Evolutionary conservation across 1,284 basidiomycete species (phyloP).

Genomic region (Chalciporus sp.): DNA sequence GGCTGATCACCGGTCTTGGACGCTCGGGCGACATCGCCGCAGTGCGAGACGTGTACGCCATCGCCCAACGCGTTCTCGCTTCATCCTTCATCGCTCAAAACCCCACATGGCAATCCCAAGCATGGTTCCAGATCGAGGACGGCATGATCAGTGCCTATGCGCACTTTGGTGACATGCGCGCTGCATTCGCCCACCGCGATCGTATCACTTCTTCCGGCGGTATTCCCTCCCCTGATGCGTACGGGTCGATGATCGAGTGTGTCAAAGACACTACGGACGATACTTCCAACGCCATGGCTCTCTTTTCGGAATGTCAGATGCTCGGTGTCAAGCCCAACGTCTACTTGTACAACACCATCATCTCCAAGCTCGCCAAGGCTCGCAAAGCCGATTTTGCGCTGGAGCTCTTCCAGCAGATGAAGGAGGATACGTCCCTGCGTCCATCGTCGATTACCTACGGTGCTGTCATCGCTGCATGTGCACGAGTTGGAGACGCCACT

Average conservation of each 20-base stretch:
- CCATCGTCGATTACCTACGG: slow-evolving; percentile 95
- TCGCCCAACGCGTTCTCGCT: slow-evolving; percentile 64
- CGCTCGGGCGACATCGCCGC: slow-evolving; percentile 62
- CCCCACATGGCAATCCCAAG: slow-evolving; percentile 53
- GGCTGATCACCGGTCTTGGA: slow-evolving; percentile 71
- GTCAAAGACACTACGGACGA: slow-evolving; percentile 95
- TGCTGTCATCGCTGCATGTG: slow-evolving; percentile 93
- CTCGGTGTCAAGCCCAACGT: slow-evolving; percentile 77
- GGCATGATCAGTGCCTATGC: slow-evolving; percentile 86
- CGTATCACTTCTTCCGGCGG: slow-evolving; percentile 78
- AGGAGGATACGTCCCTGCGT: slow-evolving; percentile 55
- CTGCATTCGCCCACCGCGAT: slow-evolving; percentile 80
- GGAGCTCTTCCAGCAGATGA: slow-evolving; percentile 86
- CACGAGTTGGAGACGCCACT: slow-evolving; percentile 86
- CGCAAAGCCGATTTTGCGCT: slow-evolving; percentile 89
- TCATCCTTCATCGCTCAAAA: slow-evolving; percentile 40
- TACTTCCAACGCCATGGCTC: slow-evolving; percentile 79
- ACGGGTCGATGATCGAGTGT: slow-evolving; percentile 85
- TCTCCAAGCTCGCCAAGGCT: slow-evolving; percentile 91
- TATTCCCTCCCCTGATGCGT: slow-evolving; percentile 86
- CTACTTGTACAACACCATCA: slow-evolving; percentile 95
- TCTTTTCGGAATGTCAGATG: slow-evolving; percentile 80
- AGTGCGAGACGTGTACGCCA: slow-evolving; percentile 68
- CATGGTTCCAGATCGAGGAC: slow-evolving; percentile 85
- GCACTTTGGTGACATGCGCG: slow-evolving; percentile 77